These are phyloP conservation scores for Nelumbo lutea DNA, from an alignment of 164 flowering plant species.

Conservation along the genomic window DNA sequence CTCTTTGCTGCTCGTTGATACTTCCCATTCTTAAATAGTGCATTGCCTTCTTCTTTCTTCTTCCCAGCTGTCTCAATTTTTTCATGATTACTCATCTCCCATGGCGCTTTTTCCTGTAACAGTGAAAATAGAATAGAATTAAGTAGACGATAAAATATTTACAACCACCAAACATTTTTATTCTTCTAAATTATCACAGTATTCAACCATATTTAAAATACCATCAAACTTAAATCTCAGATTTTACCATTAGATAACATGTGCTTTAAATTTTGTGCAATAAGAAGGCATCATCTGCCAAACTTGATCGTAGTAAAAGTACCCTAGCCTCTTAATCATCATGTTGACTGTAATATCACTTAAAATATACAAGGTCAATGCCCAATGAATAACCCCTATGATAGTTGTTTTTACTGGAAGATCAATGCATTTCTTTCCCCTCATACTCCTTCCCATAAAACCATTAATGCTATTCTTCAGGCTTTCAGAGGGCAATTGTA, in stretches of 20 bases:
- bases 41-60: slow-evolving; percentile 78
- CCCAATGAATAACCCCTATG: no score
- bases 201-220: not conserved
- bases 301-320: no score
- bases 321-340: no score
- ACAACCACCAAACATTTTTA: not conserved
- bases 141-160: not conserved
- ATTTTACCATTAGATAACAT: not conserved
- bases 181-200: not conserved
- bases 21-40: slow-evolving; percentile 53
- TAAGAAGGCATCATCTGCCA: no score
- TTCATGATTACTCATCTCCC: slow-evolving; percentile 59
- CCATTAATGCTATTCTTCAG: no score
- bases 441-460: no score
- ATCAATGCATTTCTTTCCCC: no score
- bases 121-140: not conserved
- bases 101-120: slow-evolving; percentile 49
- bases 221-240: not conserved
- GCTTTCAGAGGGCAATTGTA: no score
- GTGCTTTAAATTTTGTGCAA: no score
- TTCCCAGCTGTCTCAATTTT: slow-evolving; percentile 50
- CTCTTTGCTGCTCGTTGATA: slow-evolving; percentile 47
- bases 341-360: no score
- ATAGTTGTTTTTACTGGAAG: no score
- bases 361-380: no score